Conservation (phyloP, 2,329 filamentous ascomycete species). For the Balansia obtecta region DNA sequence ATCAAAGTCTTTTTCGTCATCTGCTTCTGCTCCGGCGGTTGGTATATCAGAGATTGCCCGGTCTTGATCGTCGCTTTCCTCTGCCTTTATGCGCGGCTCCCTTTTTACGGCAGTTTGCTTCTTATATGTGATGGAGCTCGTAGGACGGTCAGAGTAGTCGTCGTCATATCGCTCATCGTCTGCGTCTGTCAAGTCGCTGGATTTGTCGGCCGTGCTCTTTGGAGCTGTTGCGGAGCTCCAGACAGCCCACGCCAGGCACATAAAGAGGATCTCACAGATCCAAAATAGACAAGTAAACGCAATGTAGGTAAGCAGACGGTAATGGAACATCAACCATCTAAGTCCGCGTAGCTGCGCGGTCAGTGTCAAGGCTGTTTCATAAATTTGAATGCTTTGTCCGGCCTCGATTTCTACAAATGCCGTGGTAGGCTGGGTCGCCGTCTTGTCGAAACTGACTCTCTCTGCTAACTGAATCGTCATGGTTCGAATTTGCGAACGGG, state of each 20-base stretch:
- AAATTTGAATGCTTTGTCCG: constrained; percentile 61
- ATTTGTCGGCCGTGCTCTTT: constrained; percentile 5
- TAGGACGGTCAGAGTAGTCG: constrained; percentile 27
- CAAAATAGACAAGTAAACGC: constrained; percentile 64
- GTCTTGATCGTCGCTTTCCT: constrained; percentile 14
- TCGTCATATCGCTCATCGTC: constrained; percentile 14
- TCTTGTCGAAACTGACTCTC: constrained; percentile 45
- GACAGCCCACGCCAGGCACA: constrained; percentile 51
- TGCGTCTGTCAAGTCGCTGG: constrained; percentile 5
- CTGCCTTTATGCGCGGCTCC: constrained; percentile 24
- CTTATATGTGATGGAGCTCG: constrained; percentile 30
- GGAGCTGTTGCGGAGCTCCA: constrained; percentile 26
- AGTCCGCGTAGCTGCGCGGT: constrained; percentile 66
- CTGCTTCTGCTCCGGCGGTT: constrained; percentile 28
- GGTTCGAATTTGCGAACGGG: constrained; percentile 47
- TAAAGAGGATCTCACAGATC: constrained; percentile 57
- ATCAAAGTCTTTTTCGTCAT: constrained; percentile 31
- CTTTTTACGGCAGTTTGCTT: constrained; percentile 29
- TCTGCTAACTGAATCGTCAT: constrained; percentile 65
- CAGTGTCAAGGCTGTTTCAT: constrained; percentile 54
- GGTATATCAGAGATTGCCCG: constrained; percentile 22
- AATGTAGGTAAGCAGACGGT: constrained; percentile 57
- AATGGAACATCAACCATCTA: constrained; percentile 77
- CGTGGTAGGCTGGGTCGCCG: constrained; percentile 28
- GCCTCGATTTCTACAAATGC: constrained; percentile 56